phyloP scores from a whole-genome alignment of 305 asterid species.

The Fraxinus ornus region DNA sequence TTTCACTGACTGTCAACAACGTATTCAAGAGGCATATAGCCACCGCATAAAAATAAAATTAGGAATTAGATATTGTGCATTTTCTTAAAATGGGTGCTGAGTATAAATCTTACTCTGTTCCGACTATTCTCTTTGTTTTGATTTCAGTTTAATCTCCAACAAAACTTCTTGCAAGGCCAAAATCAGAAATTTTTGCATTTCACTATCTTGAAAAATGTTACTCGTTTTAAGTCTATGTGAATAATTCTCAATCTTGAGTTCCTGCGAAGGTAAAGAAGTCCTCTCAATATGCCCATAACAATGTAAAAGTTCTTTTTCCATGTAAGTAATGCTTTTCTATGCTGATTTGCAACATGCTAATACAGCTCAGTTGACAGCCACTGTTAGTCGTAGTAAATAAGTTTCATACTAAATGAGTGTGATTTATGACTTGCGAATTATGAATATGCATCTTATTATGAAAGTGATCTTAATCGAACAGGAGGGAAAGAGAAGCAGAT shows the following conservation, averaged over 20 bases:
- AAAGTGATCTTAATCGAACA: not conserved
- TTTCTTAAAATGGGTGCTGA: not conserved
- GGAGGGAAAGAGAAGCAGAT: not conserved
- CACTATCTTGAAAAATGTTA: not conserved
- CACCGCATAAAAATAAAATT: conserved; percentile 17
- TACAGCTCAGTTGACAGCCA: not conserved
- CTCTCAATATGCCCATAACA: not conserved
- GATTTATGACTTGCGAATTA: not conserved
- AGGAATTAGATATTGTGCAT: not conserved
- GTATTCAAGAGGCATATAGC: conserved; percentile 38
- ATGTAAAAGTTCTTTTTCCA: not conserved
- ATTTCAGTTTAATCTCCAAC: not conserved
- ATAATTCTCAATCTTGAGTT: not conserved
- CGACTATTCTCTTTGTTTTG: not conserved
- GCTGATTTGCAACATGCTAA: not conserved
- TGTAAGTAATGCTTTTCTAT: not conserved
- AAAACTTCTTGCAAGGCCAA: conserved; percentile 7
- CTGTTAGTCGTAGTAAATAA: not conserved
- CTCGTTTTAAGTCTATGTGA: not conserved
- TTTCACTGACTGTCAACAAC: conserved; percentile 34
- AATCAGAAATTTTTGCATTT: conserved; percentile 21
- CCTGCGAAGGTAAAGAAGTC: not conserved
- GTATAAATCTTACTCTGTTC: not conserved
- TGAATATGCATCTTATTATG: not conserved
- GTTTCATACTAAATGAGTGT: not conserved